Percentiles rank a stretch among this genome's conserved stretches.
Evolutionary conservation across 116 monocot genomes (phyloP).

Genomic region (Thalassia testudinum): DNA sequence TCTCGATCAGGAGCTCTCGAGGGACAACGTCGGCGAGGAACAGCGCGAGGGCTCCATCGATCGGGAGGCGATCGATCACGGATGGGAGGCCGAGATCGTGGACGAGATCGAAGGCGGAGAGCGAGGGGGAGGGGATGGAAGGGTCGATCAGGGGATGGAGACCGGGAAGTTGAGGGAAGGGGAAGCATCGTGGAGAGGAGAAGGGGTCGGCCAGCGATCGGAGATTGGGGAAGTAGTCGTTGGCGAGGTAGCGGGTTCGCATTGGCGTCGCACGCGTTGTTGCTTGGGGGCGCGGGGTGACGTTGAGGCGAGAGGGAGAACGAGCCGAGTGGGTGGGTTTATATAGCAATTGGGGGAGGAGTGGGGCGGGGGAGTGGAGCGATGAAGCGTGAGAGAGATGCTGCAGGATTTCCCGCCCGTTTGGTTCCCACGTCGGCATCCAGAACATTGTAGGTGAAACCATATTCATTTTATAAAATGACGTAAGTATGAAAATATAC

Average conservation of each 20-base stretch:
- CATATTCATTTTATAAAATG: no score
- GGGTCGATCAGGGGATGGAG: constrained; percentile 5
- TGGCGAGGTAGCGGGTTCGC: constrained; percentile 14
- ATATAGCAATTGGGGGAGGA: no score
- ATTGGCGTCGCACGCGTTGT: constrained; percentile 1
- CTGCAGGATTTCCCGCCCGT: no score
- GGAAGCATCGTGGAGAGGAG: constrained; percentile 3
- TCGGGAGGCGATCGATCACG: constrained; percentile 9
- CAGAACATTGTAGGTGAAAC: no score
- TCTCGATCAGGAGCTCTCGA: neutral
- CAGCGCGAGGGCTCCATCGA: constrained; percentile 7
- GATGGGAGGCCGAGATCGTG: neutral
- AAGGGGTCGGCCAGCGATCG: constrained; percentile 1
- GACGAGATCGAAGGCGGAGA: constrained; percentile 1
- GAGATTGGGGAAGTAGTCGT: constrained; percentile 7
- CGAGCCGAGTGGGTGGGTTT: no score
- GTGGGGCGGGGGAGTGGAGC: no score
- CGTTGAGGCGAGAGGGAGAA: neutral
- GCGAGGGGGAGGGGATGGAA: neutral
- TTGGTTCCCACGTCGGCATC: no score
- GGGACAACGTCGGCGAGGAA: constrained; percentile 14
- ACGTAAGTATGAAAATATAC: no score
- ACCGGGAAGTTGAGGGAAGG: constrained; percentile 9
- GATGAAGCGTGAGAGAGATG: no score
- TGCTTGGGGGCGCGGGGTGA: neutral